A percentile compares a stretch with the other conserved stretches of the same genome.
Evolutionary conservation across 1,284 basidiomycete genomes (phyloP).

Genomic region (Amylostereum areolatum): DNA sequence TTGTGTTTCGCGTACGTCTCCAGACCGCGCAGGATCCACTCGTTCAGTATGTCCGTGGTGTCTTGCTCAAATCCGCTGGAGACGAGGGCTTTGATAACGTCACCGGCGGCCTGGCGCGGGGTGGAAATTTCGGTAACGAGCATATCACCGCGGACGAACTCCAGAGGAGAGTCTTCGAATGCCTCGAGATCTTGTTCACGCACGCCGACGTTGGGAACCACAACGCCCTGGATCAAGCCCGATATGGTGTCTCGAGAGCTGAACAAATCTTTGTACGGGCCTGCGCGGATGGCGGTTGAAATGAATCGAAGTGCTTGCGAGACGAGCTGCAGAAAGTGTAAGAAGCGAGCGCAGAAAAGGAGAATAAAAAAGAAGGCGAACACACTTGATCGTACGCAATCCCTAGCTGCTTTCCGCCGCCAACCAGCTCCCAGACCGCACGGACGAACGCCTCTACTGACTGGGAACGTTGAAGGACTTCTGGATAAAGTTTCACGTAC

Average conservation of each 20-base stretch:
- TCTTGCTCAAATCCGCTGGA: slow-evolving; percentile 75
- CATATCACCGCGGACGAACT: slow-evolving; percentile 90
- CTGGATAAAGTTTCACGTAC: slow-evolving; percentile 88
- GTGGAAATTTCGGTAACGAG: slow-evolving; percentile 71
- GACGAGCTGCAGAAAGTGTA: slow-evolving; percentile 55
- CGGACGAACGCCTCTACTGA: slow-evolving; percentile 83
- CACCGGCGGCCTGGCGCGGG: slow-evolving; percentile 86
- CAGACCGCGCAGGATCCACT: slow-evolving; percentile 78
- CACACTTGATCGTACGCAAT: slow-evolving; percentile 78
- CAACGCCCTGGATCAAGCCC: slow-evolving; percentile 83
- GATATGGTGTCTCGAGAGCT: slow-evolving; percentile 76
- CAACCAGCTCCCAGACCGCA: slow-evolving; percentile 88
- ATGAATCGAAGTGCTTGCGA: slow-evolving; percentile 92
- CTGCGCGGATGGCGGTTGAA: slow-evolving; percentile 87
- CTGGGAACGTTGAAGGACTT: slow-evolving; percentile 66
- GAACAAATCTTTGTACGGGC: slow-evolving; percentile 68
- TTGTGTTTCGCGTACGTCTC: slow-evolving; percentile 48
- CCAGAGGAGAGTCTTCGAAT: slow-evolving; percentile 96
- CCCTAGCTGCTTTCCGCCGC: slow-evolving; percentile 62
- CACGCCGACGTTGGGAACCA: slow-evolving; percentile 88
- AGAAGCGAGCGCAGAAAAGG: background rate
- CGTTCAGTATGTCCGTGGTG: slow-evolving; percentile 80
- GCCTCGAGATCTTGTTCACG: slow-evolving; percentile 91
- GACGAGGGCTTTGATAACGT: slow-evolving; percentile 85
- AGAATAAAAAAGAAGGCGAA: slow-evolving; percentile 12